Base-by-base conservation (phyloP, 257 asterid genomes). In the Voacanga thouarsii region DNA sequence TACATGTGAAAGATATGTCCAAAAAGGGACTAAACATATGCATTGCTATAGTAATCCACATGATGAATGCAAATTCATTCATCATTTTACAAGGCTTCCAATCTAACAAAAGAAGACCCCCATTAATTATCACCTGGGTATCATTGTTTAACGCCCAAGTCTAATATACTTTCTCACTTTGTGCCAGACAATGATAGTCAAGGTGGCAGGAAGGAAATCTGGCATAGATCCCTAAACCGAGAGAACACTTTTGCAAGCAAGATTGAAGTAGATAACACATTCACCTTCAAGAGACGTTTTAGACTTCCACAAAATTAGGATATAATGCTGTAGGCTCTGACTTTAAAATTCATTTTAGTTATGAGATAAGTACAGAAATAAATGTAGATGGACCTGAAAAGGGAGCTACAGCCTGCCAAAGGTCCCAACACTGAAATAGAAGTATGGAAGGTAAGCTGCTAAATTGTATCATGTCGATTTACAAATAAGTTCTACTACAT, bases 361-460 rank as follows among this genome's bases (percentile, higher is more conserved):
- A 21, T 9, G 21, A 44, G 57, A 7, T 56, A 57, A 26, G 28
- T 75, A 15, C 26, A 43, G 2, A 21, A 41, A 75, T 2, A 59
- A 59, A 21, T 60, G 19, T 6, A 57, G 71, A 59, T 60, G 60
- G 43, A 43, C 16, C 28, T 43, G 60, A 26, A 26, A 59, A 59
- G 60, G 44, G n/a, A 23, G 30, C 60, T 15, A 61, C 71, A 60
- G 78, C 45, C 55, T 43, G 60, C 59, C 71, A 41, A 7, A 75
- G 78, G 78, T 57, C 69, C 70, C 78, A 41, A 73, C 16, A 55
- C 12, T 39, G 68, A 33, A 18, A 37, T 41, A 55, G 5, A 26
- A 39, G 24, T 39, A 39, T n/a, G 77, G 69, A 69, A 9, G 3
- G 64, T 23, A 56, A 39, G 69, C 15, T 56, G 68, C 14, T n/a